Conservation (phyloP, 495 filamentous ascomycete species). For the Neurospora sp. region DNA sequence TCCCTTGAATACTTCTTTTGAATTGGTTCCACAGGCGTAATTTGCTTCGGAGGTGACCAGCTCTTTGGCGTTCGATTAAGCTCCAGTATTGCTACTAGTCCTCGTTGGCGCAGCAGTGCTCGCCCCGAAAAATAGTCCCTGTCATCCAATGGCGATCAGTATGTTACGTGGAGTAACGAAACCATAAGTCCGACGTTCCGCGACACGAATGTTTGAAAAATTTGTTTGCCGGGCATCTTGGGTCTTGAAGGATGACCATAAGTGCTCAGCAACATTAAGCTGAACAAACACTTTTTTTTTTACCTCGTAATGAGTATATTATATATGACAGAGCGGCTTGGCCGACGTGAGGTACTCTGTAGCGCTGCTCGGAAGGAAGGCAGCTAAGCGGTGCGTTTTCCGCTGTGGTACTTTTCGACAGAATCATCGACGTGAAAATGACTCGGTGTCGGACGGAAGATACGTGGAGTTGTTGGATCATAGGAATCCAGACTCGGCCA, state of each 20-base stretch:
- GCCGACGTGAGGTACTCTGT: neutral
- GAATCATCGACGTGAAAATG: neutral
- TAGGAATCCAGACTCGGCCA: slow-evolving; percentile 39
- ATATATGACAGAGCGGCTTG: neutral
- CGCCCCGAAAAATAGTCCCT: neutral
- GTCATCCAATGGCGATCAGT: neutral
- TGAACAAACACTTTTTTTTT: neutral
- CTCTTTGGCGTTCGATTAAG: neutral
- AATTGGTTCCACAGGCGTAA: neutral
- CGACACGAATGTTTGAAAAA: neutral
- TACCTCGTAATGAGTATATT: neutral
- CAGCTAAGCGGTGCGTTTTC: neutral
- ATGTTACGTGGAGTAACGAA: neutral
- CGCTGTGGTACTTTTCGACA: neutral
- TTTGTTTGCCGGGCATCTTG: neutral
- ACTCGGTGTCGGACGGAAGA: neutral
- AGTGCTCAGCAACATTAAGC: neutral
- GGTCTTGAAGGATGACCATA: neutral
- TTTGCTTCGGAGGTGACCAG: neutral
- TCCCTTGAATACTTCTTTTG: neutral
- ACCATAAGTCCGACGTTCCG: neutral
- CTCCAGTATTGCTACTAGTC: neutral
- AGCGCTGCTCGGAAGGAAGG: neutral
- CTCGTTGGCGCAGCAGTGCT: neutral
- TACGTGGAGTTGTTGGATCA: slow-evolving; percentile 14